These are phyloP conservation scores for Tolypocladium inflatum DNA, from an alignment of 2,329 filamentous ascomycete species.

Conservation along the genomic window DNA sequence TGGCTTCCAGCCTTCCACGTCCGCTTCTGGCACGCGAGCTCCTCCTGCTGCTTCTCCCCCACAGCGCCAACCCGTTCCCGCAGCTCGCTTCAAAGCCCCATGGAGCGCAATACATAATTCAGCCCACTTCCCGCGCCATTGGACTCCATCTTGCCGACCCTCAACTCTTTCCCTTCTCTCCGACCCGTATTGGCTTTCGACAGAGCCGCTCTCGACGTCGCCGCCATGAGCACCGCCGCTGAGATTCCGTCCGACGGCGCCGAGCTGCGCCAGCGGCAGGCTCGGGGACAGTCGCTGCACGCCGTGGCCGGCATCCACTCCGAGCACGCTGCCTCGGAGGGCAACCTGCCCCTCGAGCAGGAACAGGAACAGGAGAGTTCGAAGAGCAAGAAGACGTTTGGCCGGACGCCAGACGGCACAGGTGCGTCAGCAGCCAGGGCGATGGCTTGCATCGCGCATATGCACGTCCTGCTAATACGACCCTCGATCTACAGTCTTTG, in stretches of 20 bases:
- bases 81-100: not conserved
- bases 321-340: not conserved
- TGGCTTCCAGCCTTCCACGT: not conserved
- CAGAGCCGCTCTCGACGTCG: not conserved
- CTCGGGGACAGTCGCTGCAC: conserved; percentile 4
- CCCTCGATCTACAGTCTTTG: conserved; percentile 58
- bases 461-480: conserved; percentile 3
- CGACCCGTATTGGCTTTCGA: not conserved
- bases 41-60: not conserved
- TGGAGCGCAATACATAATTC: not conserved
- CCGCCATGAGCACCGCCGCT: conserved; percentile 20
- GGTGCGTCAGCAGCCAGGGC: conserved; percentile 46
- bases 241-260: conserved; percentile 11
- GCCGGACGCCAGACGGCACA: conserved; percentile 81
- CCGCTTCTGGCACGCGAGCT: not conserved
- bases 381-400: conserved; percentile 66
- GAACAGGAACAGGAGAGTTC: conserved; percentile 3
- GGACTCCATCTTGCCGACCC: not conserved
- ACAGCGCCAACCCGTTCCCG: not conserved
- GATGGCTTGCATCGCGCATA: not conserved
- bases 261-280: conserved; percentile 20
- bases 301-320: not conserved
- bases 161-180: not conserved
- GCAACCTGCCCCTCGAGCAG: conserved; percentile 1
- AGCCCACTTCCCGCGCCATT: not conserved